Base-by-base conservation (phyloP, 768 basidiomycete genomes). In the Suillus ampliporus region DNA sequence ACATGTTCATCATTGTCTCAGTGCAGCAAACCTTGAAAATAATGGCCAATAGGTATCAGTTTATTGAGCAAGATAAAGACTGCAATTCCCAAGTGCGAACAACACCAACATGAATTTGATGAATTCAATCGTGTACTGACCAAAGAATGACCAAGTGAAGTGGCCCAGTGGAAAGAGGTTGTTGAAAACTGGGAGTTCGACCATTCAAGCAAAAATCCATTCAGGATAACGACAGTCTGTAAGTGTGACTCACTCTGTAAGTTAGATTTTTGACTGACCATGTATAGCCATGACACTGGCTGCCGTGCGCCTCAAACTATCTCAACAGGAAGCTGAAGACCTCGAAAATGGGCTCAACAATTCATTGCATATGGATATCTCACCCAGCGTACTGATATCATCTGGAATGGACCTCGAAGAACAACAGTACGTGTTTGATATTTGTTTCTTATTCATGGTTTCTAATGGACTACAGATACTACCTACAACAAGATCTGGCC, bases 161-260 rank as follows among this genome's bases (percentile, higher is more conserved):
- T 31, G n/a, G n/a, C n/a, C n/a, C 1, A 65, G 21, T 75, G 69
- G 69, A 64, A 28, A n/a, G 46, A 11, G 6, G 31, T 52, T 26
- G 53, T 71, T 4, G 50, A 62, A 31, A 57, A 47, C 4, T 76
- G 72, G 74, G 74, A n/a, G n/a, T n/a, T n/a, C n/a, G n/a, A n/a
- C n/a, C n/a, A n/a, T n/a, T n/a, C n/a, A 2, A 61, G 64, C 3
- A 61, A 62, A 14, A 76, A 76, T 66, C 75, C 75, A 0, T 74
- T 63, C 52, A 56, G 62, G 26, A 10, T 10, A 2, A 52, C 21
- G 23, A 48, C n/a, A n/a, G n/a, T n/a, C n/a, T n/a, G 43, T 37
- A 38, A 35, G 31, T 6, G 40, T 40, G 0, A 17, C 15, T 3
- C 15, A n/a, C 1, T 5, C 40, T 40, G 15, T 40, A n/a, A n/a